phyloP scores from a whole-genome alignment of 2,329 filamentous ascomycete species.

The Claviceps digitariae region DNA sequence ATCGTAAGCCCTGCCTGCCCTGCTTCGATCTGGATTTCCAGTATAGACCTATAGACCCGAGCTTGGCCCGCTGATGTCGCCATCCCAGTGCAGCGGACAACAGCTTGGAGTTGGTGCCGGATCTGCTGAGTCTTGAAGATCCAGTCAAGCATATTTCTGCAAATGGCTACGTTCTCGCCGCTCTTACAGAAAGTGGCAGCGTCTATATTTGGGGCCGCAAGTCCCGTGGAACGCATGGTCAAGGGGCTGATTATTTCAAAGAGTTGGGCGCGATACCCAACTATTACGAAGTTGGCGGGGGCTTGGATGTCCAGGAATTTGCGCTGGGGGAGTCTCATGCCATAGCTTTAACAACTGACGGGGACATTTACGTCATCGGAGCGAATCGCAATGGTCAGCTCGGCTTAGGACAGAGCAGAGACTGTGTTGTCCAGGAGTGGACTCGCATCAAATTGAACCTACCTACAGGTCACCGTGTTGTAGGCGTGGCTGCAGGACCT shows the following conservation, averaged over 20 bases:
- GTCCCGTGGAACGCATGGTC: conserved; percentile 11
- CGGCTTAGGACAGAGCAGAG: conserved; percentile 23
- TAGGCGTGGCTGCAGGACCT: conserved; percentile 34
- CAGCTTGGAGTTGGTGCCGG: conserved; percentile 30
- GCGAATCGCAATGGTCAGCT: conserved; percentile 46
- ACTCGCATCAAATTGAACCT: conserved; percentile 18
- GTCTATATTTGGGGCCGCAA: conserved; percentile 47
- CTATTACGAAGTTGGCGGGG: conserved; percentile 31
- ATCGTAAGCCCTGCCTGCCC: conserved; percentile 16
- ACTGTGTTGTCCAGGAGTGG: conserved; percentile 20
- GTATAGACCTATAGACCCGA: neutral
- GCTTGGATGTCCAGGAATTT: conserved; percentile 41
- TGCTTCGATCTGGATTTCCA: neutral
- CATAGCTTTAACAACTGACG: conserved; percentile 36
- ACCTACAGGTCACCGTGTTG: conserved; percentile 15
- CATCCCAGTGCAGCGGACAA: conserved; percentile 28
- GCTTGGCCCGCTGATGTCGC: conserved; percentile 5
- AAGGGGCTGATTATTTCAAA: conserved; percentile 12
- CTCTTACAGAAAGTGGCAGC: conserved; percentile 42
- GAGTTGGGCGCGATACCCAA: conserved; percentile 21
- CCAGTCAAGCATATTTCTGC: conserved; percentile 39
- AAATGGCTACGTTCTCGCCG: conserved; percentile 43
- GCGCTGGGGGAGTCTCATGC: conserved; percentile 45
- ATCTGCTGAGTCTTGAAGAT: conserved; percentile 37
- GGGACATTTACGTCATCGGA: conserved; percentile 41